Percentiles rank a stretch among this genome's conserved stretches.
These are phyloP conservation scores for Eurotiales sp. DNA, from an alignment of 2,329 filamentous ascomycete genomes.

Conservation along the genomic window DNA sequence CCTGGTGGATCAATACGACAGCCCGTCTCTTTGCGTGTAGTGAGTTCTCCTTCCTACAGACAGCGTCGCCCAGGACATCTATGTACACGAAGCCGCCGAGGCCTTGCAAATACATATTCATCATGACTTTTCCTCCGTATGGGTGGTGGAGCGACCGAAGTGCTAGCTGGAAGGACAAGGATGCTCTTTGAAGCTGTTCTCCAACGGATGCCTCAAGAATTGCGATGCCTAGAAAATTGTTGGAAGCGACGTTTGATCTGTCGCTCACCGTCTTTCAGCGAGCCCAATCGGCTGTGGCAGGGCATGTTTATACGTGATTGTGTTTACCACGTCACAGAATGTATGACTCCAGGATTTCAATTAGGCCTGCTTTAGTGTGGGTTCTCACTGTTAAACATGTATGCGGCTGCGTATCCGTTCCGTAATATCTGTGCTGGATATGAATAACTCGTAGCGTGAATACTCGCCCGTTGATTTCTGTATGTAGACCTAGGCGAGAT, in stretches of 20 bases:
- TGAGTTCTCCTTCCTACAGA: background rate
- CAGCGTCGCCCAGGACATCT: too few species aligned
- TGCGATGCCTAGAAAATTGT: conserved; percentile 5
- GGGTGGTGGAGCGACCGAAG: background rate
- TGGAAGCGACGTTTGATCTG: background rate
- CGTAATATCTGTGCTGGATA: too few species aligned
- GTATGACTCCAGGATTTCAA: conserved; percentile 7
- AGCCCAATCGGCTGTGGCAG: background rate
- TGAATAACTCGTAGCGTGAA: too few species aligned
- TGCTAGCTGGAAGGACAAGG: background rate
- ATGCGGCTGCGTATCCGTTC: too few species aligned
- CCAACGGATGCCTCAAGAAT: background rate
- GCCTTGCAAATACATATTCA: too few species aligned
- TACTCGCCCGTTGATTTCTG: too few species aligned
- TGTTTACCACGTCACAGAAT: conserved; percentile 5
- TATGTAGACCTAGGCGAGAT: too few species aligned
- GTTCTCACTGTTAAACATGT: background rate
- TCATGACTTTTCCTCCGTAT: too few species aligned
- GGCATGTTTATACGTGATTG: background rate
- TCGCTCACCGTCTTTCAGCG: conserved; percentile 1
- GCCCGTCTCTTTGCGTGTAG: too few species aligned
- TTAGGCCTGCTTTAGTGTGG: conserved; percentile 1
- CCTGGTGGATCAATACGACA: background rate
- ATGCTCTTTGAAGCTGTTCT: background rate
- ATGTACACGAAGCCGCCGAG: too few species aligned